These are phyloP conservation scores for Odontarrhena argentea DNA, from an alignment of 345 rosid genomes.

Conservation along the genomic window DNA sequence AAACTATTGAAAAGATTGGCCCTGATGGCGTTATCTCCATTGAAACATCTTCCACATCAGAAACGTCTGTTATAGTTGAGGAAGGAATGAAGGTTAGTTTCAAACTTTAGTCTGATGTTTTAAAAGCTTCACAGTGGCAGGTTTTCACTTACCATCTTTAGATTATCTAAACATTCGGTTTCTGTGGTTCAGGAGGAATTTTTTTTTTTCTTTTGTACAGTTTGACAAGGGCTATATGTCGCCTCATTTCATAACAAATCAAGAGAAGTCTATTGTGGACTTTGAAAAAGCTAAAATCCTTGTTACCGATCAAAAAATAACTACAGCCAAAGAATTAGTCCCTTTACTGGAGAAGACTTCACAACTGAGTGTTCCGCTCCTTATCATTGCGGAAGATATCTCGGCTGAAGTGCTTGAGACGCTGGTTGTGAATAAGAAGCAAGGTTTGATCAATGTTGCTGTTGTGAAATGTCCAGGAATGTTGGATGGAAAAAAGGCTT, in stretches of 20 bases:
- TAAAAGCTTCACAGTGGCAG: background rate
- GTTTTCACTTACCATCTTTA: background rate
- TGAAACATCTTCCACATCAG: constrained; percentile 73
- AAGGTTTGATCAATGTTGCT: constrained; percentile 78
- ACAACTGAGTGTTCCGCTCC: constrained; percentile 76
- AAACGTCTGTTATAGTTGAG: constrained; percentile 67
- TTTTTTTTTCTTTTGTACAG: constrained; percentile 44
- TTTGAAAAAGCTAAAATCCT: constrained; percentile 78
- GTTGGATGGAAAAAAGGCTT: constrained; percentile 73
- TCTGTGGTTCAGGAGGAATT: constrained; percentile 2
- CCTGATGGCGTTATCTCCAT: constrained; percentile 81
- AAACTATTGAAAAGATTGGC: constrained; percentile 76
- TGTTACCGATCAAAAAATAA: constrained; percentile 76
- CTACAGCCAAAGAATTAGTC: constrained; percentile 64
- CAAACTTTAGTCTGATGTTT: background rate
- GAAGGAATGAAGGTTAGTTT: constrained; percentile 84
- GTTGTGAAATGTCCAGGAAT: constrained; percentile 82
- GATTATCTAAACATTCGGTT: constrained; percentile 5
- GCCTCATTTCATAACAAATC: constrained; percentile 80
- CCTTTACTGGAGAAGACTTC: constrained; percentile 76
- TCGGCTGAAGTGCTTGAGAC: constrained; percentile 68
- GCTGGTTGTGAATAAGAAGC: constrained; percentile 69
- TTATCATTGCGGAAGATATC: constrained; percentile 79
- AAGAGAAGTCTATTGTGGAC: constrained; percentile 69
- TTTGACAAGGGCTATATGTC: constrained; percentile 87